Evolutionary conservation across 805 yeast species (phyloP).

Genomic region (Scheffersomyces amazonensis): DNA sequence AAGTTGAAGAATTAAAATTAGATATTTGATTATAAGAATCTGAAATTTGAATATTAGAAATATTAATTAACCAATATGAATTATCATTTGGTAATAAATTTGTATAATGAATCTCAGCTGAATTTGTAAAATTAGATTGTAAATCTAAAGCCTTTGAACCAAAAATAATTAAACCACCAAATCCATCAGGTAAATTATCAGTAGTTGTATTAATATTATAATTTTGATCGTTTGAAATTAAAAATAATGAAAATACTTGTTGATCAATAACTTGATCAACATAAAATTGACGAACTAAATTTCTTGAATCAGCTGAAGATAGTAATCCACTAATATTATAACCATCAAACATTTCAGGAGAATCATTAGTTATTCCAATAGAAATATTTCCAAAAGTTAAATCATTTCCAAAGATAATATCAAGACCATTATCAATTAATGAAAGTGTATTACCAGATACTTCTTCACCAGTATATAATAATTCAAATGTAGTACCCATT

Average conservation of each 20-base stretch:
- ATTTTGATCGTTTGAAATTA: slow-evolving; percentile 13
- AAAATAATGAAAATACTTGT: slow-evolving; percentile 34
- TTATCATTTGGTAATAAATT: slow-evolving; percentile 28
- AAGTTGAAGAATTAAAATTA: slow-evolving; percentile 8
- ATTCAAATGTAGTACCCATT: slow-evolving; percentile 35
- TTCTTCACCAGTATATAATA: slow-evolving; percentile 52
- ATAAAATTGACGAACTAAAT: slow-evolving; percentile 40
- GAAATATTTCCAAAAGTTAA: slow-evolving; percentile 35
- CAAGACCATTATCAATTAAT: slow-evolving; percentile 24
- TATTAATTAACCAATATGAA: slow-evolving; percentile 51
- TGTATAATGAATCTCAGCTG: slow-evolving; percentile 40
- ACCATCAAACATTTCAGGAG: slow-evolving; percentile 50
- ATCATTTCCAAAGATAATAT: slow-evolving; percentile 30
- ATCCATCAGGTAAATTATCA: slow-evolving; percentile 1
- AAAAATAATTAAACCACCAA: slow-evolving; percentile 24
- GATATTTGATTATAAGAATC: slow-evolving; percentile 12
- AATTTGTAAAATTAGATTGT: slow-evolving; percentile 9
- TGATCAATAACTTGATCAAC: slow-evolving; percentile 29
- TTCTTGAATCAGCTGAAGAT: slow-evolving; percentile 31
- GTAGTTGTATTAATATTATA: neutral
- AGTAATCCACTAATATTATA: slow-evolving; percentile 59
- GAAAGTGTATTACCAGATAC: slow-evolving; percentile 49
- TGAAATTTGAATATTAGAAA: slow-evolving; percentile 37
- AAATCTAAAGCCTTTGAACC: slow-evolving; percentile 18
- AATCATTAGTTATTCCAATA: slow-evolving; percentile 53